Base-by-base conservation (phyloP, 2,329 filamentous ascomycete genomes). In the Trichoderma sp. region DNA sequence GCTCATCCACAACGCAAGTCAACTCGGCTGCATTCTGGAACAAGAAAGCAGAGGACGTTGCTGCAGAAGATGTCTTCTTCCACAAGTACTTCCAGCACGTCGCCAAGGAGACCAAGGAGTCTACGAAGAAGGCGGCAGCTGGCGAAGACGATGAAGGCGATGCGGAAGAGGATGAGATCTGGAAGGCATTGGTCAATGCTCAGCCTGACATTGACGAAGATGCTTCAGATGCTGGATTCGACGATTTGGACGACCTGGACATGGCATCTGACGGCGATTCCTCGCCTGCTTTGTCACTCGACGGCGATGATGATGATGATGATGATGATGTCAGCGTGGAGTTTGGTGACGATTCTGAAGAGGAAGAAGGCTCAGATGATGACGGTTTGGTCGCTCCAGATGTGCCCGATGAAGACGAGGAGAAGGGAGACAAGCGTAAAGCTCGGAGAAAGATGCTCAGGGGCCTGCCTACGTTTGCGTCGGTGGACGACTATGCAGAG, bases 31-130 rank as follows among this genome's bases (percentile, higher is more conserved):
- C 88, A 3, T 99, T 99, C 84, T 97, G 93, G 92, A 90, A 90
- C 74, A 93, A 92, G 86, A 94, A 93, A 81, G 84, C 87, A n/a
- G 90, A 93, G 71, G 90, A 98, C 64, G 90, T 99, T 53, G 89
- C 91, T 3, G 92, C 89, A 0, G 94, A 99, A 72, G 95, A 99
- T 76, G 92, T 93, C 45, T 99, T 99, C 87, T 99, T 99, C 87
- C 95, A 99, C 79, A 90, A 93, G 72, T 99, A 99, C 86, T 99
- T 99, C 80, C 90, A 88, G 69, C 87, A 90, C 70, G 80, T 92
- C 66, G 88, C 89, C 70, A 93, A 89, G 78, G 81, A 84, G 60
- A 77, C 78, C 67, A 86, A 90, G 76, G 80, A 76, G 61, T 48
- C 83, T 73, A 84, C 84, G 73, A 86, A 86, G 80, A 85, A 53